Conservation (phyloP, 495 filamentous ascomycete species). For the Aspergillus steynii region DNA sequence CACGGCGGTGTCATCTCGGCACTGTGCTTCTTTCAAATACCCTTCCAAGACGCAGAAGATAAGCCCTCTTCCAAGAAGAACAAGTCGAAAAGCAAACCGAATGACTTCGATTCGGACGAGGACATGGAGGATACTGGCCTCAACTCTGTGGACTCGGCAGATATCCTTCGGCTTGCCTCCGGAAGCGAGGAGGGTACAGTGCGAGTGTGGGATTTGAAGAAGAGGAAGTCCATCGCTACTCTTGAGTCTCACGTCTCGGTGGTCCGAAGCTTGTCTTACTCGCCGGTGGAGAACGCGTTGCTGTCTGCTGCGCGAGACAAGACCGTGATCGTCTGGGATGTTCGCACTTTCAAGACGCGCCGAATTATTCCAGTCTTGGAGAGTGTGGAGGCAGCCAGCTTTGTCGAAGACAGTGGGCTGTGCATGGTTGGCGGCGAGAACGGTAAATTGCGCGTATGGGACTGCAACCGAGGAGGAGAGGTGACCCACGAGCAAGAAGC, state of each 20-base stretch:
- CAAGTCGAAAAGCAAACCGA: constrained; percentile 49
- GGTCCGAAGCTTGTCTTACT: constrained; percentile 82
- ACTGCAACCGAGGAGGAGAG: constrained; percentile 71
- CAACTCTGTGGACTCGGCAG: constrained; percentile 39
- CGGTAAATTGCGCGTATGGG: constrained; percentile 81
- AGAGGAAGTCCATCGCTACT: constrained; percentile 71
- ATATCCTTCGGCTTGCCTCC: constrained; percentile 78
- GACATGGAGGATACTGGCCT: constrained; percentile 42
- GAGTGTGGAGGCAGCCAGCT: constrained; percentile 78
- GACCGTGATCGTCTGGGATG: constrained; percentile 89
- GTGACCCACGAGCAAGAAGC: constrained; percentile 68
- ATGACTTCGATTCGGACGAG: constrained; percentile 39
- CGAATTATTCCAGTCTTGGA: constrained; percentile 85
- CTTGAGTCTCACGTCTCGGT: constrained; percentile 93
- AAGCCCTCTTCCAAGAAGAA: constrained; percentile 33
- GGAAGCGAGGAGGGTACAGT: constrained; percentile 92
- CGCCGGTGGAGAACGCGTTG: constrained; percentile 66
- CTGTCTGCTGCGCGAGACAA: constrained; percentile 93
- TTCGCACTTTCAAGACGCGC: constrained; percentile 77
- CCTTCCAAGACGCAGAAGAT: constrained; percentile 35
- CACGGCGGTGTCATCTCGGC: constrained; percentile 89
- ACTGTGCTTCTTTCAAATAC: constrained; percentile 83
- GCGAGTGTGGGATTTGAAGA: constrained; percentile 87
- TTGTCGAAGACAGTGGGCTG: constrained; percentile 65
- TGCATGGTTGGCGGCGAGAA: constrained; percentile 86